phyloP scores from a whole-genome alignment of 2,329 filamentous ascomycete species.

The Aspergillus chevalieri region DNA sequence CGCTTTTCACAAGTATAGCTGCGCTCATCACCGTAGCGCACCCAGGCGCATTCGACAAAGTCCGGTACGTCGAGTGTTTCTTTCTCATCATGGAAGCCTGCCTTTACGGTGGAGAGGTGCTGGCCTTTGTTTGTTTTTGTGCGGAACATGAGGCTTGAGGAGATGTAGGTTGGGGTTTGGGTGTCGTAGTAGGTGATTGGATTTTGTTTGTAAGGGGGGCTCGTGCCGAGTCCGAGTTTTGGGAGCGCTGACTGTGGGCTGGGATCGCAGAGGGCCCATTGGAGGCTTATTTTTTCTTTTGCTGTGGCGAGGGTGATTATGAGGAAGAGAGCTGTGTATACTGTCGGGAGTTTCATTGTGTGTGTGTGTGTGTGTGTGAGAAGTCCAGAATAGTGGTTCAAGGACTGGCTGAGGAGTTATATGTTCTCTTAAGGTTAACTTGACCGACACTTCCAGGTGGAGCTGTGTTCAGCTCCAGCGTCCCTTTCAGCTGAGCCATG shows the following conservation, averaged over 20 bases:
- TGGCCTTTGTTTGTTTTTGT: conserved; percentile 3
- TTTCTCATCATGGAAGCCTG: neutral
- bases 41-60: neutral
- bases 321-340: neutral
- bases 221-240: neutral
- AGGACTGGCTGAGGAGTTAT: neutral
- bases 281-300: neutral
- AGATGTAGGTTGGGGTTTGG: neutral
- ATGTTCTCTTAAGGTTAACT: too few relatives aligned
- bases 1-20: neutral
- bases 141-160: conserved; percentile 3
- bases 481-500: too few relatives aligned
- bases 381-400: neutral
- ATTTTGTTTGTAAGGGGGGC: conserved; percentile 3
- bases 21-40: neutral
- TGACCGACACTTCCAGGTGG: too few relatives aligned
- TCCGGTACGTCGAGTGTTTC: neutral
- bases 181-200: conserved; percentile 5
- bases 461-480: too few relatives aligned
- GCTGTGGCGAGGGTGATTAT: neutral
- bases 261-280: neutral
- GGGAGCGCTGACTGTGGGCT: neutral
- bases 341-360: neutral
- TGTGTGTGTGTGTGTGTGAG: too few relatives aligned
- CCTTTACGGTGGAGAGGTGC: conserved; percentile 2